Evolutionary conservation across 257 asterid genomes (phyloP), one percentile per base, ranked within the genome.

Genomic region (Verbena officinalis): DNA sequence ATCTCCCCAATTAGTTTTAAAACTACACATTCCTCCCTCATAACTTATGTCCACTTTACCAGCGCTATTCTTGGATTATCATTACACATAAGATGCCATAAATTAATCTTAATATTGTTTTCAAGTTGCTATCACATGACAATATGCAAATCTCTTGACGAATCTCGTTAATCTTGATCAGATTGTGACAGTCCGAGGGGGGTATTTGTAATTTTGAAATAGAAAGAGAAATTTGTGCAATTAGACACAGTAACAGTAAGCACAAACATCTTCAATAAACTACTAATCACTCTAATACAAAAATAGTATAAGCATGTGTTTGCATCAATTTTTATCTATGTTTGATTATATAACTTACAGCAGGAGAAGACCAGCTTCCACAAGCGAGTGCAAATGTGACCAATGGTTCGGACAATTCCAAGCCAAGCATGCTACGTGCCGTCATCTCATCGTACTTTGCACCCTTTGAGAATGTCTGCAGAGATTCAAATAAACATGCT

Each of bases 341-440:
- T 1, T 23, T 52, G 17, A 48, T 13, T n/a, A 27, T 5, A 51
- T 49, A 36, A 79, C 96, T 83, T 83, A 88, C 96, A 57, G 88
- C 89, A 72, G 96, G 96, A 56, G 96, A 88, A 59, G 96, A 88
- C 83, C 88, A 85, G 80, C 96, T 88, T 67, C 96, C 96, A 64
- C 96, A 88, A 22, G 96, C 85, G 31, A 88, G 93, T 2, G 94
- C 96, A 72, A 88, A 88, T 33, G 96, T 85, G 3, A 85, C 90
- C 62, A 88, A 64, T 5, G 96, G 93, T 78, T 88, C 96, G 0
- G 96, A 88, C 19, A 85, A 71, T 59, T 85, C 96, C 81, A 88
- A 73, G 19, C 93, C 90, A 21, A 85, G 83, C 69, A 59, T 59
- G 69, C 84, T 70, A 11, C 84, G 81, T 12, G 81, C 72, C 4